These are phyloP conservation scores for Iris pallida DNA, from an alignment of 116 monocot species.

Conservation along the genomic window DNA sequence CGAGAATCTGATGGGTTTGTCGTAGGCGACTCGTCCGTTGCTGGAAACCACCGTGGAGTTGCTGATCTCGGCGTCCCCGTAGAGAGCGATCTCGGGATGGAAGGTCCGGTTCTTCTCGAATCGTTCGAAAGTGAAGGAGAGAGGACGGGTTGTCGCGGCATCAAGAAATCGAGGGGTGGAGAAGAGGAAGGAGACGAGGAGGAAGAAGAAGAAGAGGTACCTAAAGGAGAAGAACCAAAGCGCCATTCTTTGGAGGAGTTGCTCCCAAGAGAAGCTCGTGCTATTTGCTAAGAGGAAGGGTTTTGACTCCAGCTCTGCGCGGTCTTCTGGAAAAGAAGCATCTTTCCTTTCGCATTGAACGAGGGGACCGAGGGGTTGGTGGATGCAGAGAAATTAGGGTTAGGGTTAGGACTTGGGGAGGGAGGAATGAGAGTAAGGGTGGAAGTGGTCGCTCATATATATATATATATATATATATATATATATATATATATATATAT, in stretches of 20 bases:
- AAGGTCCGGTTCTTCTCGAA: constrained; percentile 31
- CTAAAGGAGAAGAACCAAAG: background rate
- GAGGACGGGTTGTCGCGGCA: constrained; percentile 7
- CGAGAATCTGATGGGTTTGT: constrained; percentile 37
- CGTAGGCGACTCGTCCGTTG: constrained; percentile 31
- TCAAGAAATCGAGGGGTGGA: background rate
- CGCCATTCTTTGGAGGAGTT: constrained; percentile 9
- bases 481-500: too few relatives aligned
- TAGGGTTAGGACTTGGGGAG: constrained; percentile 5
- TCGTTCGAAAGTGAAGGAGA: constrained; percentile 56
- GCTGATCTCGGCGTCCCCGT: constrained; percentile 38
- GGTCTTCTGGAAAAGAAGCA: background rate
- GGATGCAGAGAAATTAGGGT: background rate
- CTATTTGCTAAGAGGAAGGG: background rate
- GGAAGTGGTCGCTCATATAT: background rate
- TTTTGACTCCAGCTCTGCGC: background rate
- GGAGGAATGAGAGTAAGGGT: background rate
- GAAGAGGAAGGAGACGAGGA: constrained; percentile 8
- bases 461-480: too few relatives aligned
- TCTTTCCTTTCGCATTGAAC: constrained; percentile 1
- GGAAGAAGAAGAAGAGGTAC: background rate
- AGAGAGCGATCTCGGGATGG: constrained; percentile 29
- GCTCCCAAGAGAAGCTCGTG: background rate
- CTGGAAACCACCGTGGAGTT: constrained; percentile 40
- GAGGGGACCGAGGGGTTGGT: background rate